Evolutionary conservation across 2,329 filamentous ascomycete genomes (phyloP), one percentile per base, ranked within the genome.

Genomic region (Aspergillus ustus): DNA sequence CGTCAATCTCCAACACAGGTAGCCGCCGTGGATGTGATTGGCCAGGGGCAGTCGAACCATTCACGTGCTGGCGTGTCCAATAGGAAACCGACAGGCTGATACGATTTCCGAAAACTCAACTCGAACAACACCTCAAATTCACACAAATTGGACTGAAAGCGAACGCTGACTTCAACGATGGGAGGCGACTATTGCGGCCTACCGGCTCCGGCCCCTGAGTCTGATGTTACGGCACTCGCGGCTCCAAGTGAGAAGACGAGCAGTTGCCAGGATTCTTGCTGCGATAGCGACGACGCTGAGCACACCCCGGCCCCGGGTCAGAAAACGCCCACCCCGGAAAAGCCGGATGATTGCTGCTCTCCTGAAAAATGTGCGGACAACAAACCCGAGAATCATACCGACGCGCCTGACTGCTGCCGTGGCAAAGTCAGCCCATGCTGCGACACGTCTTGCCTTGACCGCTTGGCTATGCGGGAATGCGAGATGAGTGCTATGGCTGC

Each of bases 381-480:
- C 17, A 7, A 44, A 53, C 3, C 11, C 51, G n/a, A 40, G 50
- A 53, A 53, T 53, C 2, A 53, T 25, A 44, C n/a, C 19, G 19
- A 20, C 20, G 31, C 13, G 7, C 51, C 34, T 44, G 31, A 43
- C 19, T 53, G 51, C 15, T 53, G 34, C 8, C 20, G 51, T 53
- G 51, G 51, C 51, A 53, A 51, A 51, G 22, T 19, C 49, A 1
- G 11, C 49, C 49, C 49, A 51, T 51, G 49, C 49, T 51, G 49
- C 49, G 49, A 34, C 28, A 51, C 17, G 13, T 31, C 49, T 51
- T 51, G 49, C 49, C 22, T 51, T 51, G 49, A 51, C 28, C 49
- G 49, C 22, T 37, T 51, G 11, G 49, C 49, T 34, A 31, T 34
- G 49, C 28, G 49, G 28, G 49, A 29, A 37, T 51, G 28, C 17